A percentile compares a stretch with the other conserved stretches of the same genome.
phyloP scores from a whole-genome alignment of 306 rosid species.

The Alnus rubra region DNA sequence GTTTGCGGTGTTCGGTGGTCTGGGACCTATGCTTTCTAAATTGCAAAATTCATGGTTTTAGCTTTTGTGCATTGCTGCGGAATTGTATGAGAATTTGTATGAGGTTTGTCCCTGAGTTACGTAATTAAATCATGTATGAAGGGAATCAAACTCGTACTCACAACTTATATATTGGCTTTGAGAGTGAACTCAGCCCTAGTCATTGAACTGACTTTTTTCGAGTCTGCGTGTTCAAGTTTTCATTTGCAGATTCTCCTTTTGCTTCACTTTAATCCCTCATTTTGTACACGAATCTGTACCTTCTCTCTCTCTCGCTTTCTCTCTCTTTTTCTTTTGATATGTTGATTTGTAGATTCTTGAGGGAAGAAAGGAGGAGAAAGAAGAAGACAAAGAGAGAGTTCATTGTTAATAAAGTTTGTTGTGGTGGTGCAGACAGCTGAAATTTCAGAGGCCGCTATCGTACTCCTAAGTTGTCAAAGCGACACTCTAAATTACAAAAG shows the following conservation, averaged over 20 bases:
- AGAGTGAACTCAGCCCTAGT: not conserved
- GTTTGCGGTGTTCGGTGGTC: not conserved
- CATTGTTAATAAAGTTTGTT: slow-evolving; percentile 8
- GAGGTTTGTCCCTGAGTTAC: not conserved
- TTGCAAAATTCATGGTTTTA: not conserved
- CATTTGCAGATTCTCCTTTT: not conserved
- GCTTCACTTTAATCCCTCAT: slow-evolving; percentile 5
- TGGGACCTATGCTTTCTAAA: not conserved
- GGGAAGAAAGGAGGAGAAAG: slow-evolving; percentile 14
- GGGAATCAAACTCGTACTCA: not conserved
- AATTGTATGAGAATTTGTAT: not conserved
- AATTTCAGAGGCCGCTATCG: slow-evolving; percentile 2
- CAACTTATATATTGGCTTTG: not conserved
- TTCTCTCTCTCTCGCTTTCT: too few species aligned
- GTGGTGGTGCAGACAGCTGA: slow-evolving; percentile 15
- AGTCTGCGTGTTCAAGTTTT: not conserved
- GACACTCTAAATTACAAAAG: not conserved
- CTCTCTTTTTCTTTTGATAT: not conserved
- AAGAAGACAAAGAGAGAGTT: not conserved
- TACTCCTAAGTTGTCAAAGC: not conserved
- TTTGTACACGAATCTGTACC: not conserved
- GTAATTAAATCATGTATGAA: not conserved
- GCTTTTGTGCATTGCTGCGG: not conserved
- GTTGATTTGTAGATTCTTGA: not conserved
- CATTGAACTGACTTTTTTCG: not conserved